A percentile compares a stretch with the other conserved stretches of the same genome.
Conservation (phyloP, 1,284 basidiomycete genomes). For the Fomes fomentarius region DNA sequence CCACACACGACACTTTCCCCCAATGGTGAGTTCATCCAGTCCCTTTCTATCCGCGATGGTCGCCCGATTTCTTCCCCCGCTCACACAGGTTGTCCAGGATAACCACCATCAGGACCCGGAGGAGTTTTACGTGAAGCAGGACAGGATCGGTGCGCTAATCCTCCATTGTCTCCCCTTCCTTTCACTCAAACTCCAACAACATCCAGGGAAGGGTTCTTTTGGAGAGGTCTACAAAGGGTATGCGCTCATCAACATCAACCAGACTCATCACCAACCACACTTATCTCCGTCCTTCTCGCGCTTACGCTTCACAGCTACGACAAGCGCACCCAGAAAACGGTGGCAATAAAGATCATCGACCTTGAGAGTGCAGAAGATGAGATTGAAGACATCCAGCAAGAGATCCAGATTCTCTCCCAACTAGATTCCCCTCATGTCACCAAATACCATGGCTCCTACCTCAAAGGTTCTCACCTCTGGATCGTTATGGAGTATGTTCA, state of each 20-base stretch:
- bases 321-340: conserved; percentile 89
- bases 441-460: conserved; percentile 94
- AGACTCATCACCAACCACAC: too few relatives aligned
- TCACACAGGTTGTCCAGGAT: conserved; percentile 47
- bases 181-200: too few relatives aligned
- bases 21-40: conserved; percentile 19
- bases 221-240: conserved; percentile 98
- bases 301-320: conserved; percentile 68
- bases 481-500: conserved; percentile 95
- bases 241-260: too few relatives aligned
- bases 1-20: conserved; percentile 5
- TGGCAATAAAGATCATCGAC: conserved; percentile 99
- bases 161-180: conserved; percentile 15
- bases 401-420: conserved; percentile 98
- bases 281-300: conserved; percentile 9
- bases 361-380: conserved; percentile 99
- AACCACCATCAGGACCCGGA: conserved; percentile 83
- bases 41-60: conserved; percentile 9
- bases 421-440: conserved; percentile 96
- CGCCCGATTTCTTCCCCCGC: conserved; percentile 7
- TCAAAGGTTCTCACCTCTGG: conserved; percentile 96
- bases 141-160: conserved; percentile 81
- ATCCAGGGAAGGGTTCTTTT: conserved; percentile 96
- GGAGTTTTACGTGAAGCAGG: conserved; percentile 94
- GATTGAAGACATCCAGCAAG: conserved; percentile 99